Percentiles rank a stretch among this genome's conserved stretches.
These are phyloP conservation scores for Albophoma yamanashiensis DNA, from an alignment of 2,329 filamentous ascomycete genomes.

Conservation along the genomic window DNA sequence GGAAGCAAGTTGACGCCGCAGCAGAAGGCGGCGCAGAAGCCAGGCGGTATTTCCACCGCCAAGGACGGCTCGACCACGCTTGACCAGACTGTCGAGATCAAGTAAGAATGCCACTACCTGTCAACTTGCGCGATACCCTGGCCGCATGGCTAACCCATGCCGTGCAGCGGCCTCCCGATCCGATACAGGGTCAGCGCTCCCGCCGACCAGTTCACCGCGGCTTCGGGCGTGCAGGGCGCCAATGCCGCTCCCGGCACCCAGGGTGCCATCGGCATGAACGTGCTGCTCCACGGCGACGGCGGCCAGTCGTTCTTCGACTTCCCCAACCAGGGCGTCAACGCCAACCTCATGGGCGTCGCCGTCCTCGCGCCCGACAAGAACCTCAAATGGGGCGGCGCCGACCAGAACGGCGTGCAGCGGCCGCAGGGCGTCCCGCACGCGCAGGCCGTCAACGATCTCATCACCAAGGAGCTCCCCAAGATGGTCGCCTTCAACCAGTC, in stretches of 20 bases:
- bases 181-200: slow-evolving; percentile 46
- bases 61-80: slow-evolving; percentile 45
- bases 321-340: slow-evolving; percentile 41
- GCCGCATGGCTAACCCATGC: neutral
- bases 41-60: slow-evolving; percentile 27
- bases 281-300: slow-evolving; percentile 49
- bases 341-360: slow-evolving; percentile 39
- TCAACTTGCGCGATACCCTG: too few relatives aligned
- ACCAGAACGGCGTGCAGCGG: slow-evolving; percentile 32
- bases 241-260: slow-evolving; percentile 14
- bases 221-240: slow-evolving; percentile 37
- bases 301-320: slow-evolving; percentile 49
- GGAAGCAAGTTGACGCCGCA: neutral
- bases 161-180: slow-evolving; percentile 36
- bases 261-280: slow-evolving; percentile 38
- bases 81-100: slow-evolving; percentile 42
- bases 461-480: slow-evolving; percentile 36
- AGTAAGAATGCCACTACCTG: slow-evolving; percentile 22
- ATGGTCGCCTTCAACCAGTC: slow-evolving; percentile 40
- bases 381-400: slow-evolving; percentile 47
- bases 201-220: slow-evolving; percentile 39
- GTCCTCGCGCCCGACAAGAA: slow-evolving; percentile 42
- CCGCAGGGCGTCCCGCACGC: slow-evolving; percentile 45
- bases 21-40: slow-evolving; percentile 12
- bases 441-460: slow-evolving; percentile 41